Base-by-base conservation (phyloP, 2,329 filamentous ascomycete species). In the Colletotrichum theobromicola region DNA sequence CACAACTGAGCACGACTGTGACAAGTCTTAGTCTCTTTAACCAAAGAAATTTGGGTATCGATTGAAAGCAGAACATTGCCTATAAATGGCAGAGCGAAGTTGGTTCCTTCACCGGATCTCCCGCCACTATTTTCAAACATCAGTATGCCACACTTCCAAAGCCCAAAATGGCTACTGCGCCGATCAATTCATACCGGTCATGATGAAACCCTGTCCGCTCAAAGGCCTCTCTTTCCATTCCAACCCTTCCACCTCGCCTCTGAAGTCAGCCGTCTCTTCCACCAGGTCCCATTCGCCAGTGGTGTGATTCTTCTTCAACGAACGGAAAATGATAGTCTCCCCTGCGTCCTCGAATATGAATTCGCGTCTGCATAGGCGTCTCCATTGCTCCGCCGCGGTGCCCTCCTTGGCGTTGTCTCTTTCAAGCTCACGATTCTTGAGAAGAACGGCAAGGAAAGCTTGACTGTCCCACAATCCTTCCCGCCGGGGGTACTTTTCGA, bases 401-500 rank as follows among this genome's bases (percentile, higher is more conserved):
- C 81, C 85, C 18, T 84, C 83, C 13, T 64, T 71, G 4, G 77
- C 77, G 64, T 82, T 82, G 30, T 80, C 78, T 1, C 65, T 32
- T 77, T 87, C 86, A 1, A 84, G 77, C 50, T 82, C 81, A 2
- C 80, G 77, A 76, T 86, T 86, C 64, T 82, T 82, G 2, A 84
- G 72, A 2, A 82, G 83, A 62, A 87, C 84, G 6, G 84, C 85
- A 1, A 82, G 76, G 58, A 86, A 84, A 1, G 85, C 80, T 16
- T 83, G 80, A 61, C 82, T 86, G 73, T 87, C 85, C 26, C 85
- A 84, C 10, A 88, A 81, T 2, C 85, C 85, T 73, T 88, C 87
- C 34, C 84, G 82, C 4, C 86, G 82, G 4, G 85, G 85, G 32
- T 87, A 85, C 61, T 81, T 77, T 5, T 80, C 80, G 18, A 88